Evolutionary conservation across 805 yeast species (phyloP), one percentile per base, ranked within the genome.

Genomic region (Lipomyces mesembrius): DNA sequence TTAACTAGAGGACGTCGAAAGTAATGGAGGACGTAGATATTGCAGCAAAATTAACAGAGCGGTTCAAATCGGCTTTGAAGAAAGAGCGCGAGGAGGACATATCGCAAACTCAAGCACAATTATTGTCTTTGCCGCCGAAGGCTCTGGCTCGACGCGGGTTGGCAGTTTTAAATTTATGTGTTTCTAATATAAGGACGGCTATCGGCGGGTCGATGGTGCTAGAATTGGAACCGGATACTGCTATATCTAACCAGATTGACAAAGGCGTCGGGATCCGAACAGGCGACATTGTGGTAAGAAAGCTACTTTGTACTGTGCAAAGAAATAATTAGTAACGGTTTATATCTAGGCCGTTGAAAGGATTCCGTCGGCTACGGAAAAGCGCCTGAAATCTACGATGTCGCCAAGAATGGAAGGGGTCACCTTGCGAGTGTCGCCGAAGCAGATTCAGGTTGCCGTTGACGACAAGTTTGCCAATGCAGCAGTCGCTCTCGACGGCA

Each of bases 181-280:
- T 89, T 14, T 82, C 83, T n/a, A 85, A 86, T 63, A 77, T 90
- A 1, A 81, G 89, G 63, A 89, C 93, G 0, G 96, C 97, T 0
- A 78, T 91, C 9, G 96, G 91, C 17, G 97, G 97, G 1, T 85
- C 87, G 65, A 80, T 87, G 1, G 80, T 88, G 4, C 72, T 91
- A 14, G 96, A 91, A 70, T 77, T 94, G 61, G 80, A 73, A 20
- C 78, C 81, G 35, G 94, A 90, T 69, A 79, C 88, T 0, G 84
- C 79, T 11, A 73, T 69, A 62, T 73, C 75, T 72, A 76, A 74
- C 32, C 79, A 79, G 46, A 74, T 78, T 32, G 76, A 74, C 39
- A 76, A 74, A n/a, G 56, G 51, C 37, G 57, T 58, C 9, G 58
- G 60, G 9, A 62, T 71, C 39, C 49, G 69, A 22, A 52, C 67